Evolutionary conservation across 768 basidiomycete species (phyloP), one percentile per base, ranked within the genome.

Genomic region (Mycena capillaripes): DNA sequence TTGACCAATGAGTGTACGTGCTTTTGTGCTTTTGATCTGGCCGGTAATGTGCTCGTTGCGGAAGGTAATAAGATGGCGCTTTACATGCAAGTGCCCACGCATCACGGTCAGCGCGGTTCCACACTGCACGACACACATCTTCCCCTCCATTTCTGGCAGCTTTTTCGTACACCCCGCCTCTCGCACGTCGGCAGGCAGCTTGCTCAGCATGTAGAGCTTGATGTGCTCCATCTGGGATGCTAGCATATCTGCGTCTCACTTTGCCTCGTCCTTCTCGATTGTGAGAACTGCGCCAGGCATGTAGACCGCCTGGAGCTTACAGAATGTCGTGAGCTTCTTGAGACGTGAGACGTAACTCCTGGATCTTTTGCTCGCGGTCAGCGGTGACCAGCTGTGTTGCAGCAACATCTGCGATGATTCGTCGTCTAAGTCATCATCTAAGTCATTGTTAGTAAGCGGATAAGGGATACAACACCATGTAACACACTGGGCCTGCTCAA

Each of bases 171-270:
- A 65, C 7, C 27, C 34, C 19, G 25, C 19, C 7, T 27, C 53
- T 8, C 53, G 48, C 5, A 6, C 38, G 2, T 14, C 50, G 11
- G 1, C 12, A 1, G 21, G 42, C n/a, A 65, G 7, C 3, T 55
- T 36, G 21, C n/a, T 32, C 1, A 50, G 63, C 63, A 65, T 53
- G 30, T 32, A 65, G 3, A 65, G 48, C 25, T 65, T 65, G 50
- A 65, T 40, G 14, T 36, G 2, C 63, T 65, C 63, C 10, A 50
- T 32, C 25, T 27, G 23, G 6, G 36, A 36, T 1, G 52, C 11
- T 0, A 50, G 23, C 10, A 10, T 1, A 14, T 65, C 63, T 3
- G 34, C 9, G 25, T 65, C 63, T 4, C 38, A 23, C 5, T 17
- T 21, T 1, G 23, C 50, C 34, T 36, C 34, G 11, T 55, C 50